Conservation (phyloP, 805 yeast genomes). For the Lachancea sp. region DNA sequence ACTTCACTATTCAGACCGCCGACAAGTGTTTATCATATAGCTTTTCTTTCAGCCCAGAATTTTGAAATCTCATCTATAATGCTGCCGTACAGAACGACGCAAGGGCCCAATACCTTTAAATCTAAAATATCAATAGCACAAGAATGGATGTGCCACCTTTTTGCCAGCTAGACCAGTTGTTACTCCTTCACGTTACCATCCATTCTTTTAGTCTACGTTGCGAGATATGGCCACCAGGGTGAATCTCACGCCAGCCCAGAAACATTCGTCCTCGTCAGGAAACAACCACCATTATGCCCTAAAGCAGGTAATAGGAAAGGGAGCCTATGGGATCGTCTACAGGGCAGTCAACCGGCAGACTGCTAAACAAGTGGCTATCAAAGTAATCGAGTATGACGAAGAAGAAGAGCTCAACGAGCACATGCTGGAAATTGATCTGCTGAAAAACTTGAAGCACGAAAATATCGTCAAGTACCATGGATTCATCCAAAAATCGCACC, state of each 20-base stretch:
- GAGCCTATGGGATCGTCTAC: conserved; percentile 88
- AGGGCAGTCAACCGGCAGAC: conserved; percentile 63
- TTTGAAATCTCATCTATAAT: too few species aligned
- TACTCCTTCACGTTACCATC: too few species aligned
- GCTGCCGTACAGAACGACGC: too few species aligned
- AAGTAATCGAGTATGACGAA: conserved; percentile 63
- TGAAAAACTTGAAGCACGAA: conserved; percentile 74
- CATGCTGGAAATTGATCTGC: conserved; percentile 60
- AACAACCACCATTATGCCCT: conserved; percentile 39
- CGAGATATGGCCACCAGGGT: conserved; percentile 11
- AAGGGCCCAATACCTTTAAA: too few species aligned
- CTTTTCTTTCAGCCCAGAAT: too few species aligned
- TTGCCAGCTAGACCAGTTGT: too few species aligned
- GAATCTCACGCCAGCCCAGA: conserved; percentile 23
- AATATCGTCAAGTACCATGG: conserved; percentile 92
- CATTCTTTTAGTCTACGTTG: too few species aligned
- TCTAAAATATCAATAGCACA: too few species aligned
- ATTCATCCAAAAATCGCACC: conserved; percentile 61
- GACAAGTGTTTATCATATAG: too few species aligned
- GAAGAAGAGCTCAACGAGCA: conserved; percentile 63
- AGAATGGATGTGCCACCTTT: too few species aligned
- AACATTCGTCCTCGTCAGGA: conserved; percentile 8
- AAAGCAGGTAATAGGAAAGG: conserved; percentile 69
- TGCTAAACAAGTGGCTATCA: conserved; percentile 68
- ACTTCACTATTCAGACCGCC: too few species aligned